phyloP scores from a whole-genome alignment of 1,284 basidiomycete genomes.

The Bjerkandera adusta region DNA sequence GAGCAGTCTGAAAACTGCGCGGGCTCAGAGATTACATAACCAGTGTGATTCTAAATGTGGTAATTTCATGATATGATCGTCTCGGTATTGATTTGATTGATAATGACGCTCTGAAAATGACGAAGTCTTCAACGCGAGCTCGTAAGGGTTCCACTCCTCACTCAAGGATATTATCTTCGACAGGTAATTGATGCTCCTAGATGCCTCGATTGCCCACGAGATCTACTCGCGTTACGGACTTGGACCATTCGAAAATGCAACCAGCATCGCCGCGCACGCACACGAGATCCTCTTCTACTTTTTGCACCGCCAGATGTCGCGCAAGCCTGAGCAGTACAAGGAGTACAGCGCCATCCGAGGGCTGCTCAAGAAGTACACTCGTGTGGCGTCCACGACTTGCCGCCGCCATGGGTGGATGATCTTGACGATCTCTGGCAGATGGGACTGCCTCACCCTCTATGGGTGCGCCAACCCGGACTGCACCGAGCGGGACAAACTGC shows the following conservation, averaged over 20 bases:
- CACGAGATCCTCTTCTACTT: conserved; percentile 31
- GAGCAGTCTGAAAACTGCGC: too few relatives aligned
- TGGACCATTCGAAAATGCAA: conserved; percentile 23
- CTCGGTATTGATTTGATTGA: too few relatives aligned
- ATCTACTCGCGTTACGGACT: conserved; percentile 29
- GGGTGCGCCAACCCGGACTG: conserved; percentile 23
- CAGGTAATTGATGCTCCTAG: too few relatives aligned
- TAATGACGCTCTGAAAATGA: too few relatives aligned
- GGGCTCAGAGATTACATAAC: too few relatives aligned
- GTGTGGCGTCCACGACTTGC: conserved; percentile 20
- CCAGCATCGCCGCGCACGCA: conserved; percentile 10
- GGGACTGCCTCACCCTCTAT: conserved; percentile 25
- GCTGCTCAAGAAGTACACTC: conserved; percentile 21
- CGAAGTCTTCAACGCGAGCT: too few relatives aligned
- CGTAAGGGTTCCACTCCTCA: too few relatives aligned
- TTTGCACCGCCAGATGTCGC: conserved; percentile 23
- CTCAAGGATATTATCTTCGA: too few relatives aligned
- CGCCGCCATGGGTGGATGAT: conserved; percentile 24
- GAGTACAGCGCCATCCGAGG: conserved; percentile 18
- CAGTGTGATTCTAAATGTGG: too few relatives aligned
- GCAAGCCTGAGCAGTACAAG: conserved; percentile 17
- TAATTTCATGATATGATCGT: too few relatives aligned
- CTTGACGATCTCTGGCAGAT: conserved; percentile 19
- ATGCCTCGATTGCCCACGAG: too few relatives aligned
- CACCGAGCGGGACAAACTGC: conserved; percentile 21